These are phyloP conservation scores for Cladorrhinum samala DNA, from an alignment of 495 filamentous ascomycete species.

Conservation along the genomic window DNA sequence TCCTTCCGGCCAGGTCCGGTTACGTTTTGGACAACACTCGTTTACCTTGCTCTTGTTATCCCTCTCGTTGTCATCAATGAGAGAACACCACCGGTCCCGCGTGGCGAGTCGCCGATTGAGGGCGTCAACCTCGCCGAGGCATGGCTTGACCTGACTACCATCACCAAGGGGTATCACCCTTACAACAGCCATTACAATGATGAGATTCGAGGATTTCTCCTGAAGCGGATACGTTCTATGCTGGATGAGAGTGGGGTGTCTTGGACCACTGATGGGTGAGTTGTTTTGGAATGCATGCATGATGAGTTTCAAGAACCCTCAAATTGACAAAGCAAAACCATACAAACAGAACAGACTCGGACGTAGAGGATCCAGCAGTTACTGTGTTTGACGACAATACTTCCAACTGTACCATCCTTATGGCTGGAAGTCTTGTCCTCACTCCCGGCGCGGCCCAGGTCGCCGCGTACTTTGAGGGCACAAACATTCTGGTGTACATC, in stretches of 20 bases:
- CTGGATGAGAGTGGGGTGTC: constrained; percentile 48
- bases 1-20: constrained; percentile 58
- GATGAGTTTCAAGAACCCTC: neutral
- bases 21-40: constrained; percentile 60
- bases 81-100: constrained; percentile 64
- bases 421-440: constrained; percentile 21
- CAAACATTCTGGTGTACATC: constrained; percentile 88
- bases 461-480: constrained; percentile 82
- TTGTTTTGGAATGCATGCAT: constrained; percentile 16
- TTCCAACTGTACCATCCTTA: constrained; percentile 64
- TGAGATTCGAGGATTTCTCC: constrained; percentile 67
- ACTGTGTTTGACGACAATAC: constrained; percentile 70
- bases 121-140: constrained; percentile 73
- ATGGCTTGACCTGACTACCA: constrained; percentile 72
- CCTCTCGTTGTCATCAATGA: constrained; percentile 69
- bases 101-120: constrained; percentile 29
- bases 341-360: constrained; percentile 2
- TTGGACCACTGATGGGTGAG: constrained; percentile 25
- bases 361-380: constrained; percentile 29
- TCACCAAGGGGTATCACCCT: constrained; percentile 77
- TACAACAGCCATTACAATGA: constrained; percentile 85
- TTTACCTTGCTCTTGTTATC: constrained; percentile 64
- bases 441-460: constrained; percentile 5
- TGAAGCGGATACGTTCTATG: constrained; percentile 64
- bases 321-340: no score